Evolutionary conservation across 2,329 filamentous ascomycete species (phyloP).

Genomic region (Paecilomyces variotii): DNA sequence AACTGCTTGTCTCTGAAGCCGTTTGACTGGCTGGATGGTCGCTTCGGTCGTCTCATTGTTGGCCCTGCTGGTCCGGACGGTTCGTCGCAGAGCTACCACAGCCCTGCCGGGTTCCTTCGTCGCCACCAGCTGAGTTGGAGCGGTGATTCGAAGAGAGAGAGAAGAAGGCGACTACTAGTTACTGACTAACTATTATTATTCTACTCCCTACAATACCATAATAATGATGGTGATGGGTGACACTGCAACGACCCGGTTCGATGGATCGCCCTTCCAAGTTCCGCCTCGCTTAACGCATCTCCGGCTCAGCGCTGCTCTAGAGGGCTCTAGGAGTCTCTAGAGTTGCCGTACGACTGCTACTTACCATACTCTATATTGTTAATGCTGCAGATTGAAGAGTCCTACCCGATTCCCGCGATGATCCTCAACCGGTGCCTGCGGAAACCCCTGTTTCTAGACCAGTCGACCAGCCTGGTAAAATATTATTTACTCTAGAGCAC

Average conservation of each 20-base stretch:
- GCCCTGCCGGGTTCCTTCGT: background rate
- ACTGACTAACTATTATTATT: too few relatives aligned
- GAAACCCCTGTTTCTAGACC: background rate
- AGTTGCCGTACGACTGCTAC: too few relatives aligned
- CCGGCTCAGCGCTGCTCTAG: background rate
- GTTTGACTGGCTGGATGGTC: background rate
- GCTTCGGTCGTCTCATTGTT: background rate
- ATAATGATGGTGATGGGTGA: background rate
- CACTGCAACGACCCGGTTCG: background rate
- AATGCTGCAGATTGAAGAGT: background rate
- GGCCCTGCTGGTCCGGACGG: background rate
- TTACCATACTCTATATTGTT: background rate
- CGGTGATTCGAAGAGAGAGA: background rate
- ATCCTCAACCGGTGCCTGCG: background rate
- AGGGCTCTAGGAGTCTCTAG: background rate
- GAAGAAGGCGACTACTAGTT: background rate
- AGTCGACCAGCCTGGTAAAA: background rate
- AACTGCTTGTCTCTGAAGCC: constrained; percentile 11
- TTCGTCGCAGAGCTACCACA: background rate
- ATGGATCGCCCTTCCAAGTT: background rate
- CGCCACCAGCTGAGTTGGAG: background rate
- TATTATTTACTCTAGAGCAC: too few relatives aligned
- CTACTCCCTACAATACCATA: too few relatives aligned
- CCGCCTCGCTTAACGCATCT: background rate
- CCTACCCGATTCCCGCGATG: background rate